Conservation (phyloP, 257 asterid species). For the Plantago major region DNA sequence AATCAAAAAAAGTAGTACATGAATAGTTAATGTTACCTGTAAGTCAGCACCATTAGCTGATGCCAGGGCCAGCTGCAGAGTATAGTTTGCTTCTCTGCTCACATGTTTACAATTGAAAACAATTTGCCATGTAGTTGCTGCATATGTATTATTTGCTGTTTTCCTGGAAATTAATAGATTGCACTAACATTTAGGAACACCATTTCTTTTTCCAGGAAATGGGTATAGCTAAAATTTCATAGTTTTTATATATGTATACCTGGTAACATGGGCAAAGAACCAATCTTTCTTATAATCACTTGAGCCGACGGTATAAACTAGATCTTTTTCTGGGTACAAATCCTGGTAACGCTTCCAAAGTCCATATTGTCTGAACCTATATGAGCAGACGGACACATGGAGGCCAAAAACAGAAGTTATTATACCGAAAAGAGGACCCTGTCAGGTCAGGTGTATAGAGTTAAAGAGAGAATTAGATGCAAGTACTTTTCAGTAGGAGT, state of each 20-base stretch:
- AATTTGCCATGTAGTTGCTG: slow-evolving; percentile 60
- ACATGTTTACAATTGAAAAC: slow-evolving; percentile 32
- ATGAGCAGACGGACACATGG: not conserved
- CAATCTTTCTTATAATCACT: slow-evolving; percentile 46
- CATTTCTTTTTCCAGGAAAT: too few relatives aligned
- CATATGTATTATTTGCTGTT: slow-evolving; percentile 19
- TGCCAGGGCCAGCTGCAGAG: slow-evolving; percentile 71
- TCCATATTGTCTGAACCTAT: slow-evolving; percentile 61
- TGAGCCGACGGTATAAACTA: slow-evolving; percentile 39
- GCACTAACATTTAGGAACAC: too few relatives aligned
- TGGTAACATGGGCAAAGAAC: slow-evolving; percentile 62
- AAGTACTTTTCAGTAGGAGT: slow-evolving; percentile 26
- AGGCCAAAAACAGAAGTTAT: not conserved
- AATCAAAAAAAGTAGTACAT: too few relatives aligned
- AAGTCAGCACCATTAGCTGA: slow-evolving; percentile 47
- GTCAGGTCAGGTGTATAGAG: not conserved
- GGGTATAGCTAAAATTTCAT: too few relatives aligned
- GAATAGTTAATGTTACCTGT: slow-evolving; percentile 33
- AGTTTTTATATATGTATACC: slow-evolving; percentile 19
- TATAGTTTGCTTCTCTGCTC: slow-evolving; percentile 33
- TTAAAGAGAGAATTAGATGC: not conserved
- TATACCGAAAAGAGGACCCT: too few relatives aligned
- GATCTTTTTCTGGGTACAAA: slow-evolving; percentile 33
- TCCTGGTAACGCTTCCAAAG: slow-evolving; percentile 50
- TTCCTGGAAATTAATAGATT: slow-evolving; percentile 26